phyloP scores from a whole-genome alignment of 768 basidiomycete species.

The Imleria badia region DNA sequence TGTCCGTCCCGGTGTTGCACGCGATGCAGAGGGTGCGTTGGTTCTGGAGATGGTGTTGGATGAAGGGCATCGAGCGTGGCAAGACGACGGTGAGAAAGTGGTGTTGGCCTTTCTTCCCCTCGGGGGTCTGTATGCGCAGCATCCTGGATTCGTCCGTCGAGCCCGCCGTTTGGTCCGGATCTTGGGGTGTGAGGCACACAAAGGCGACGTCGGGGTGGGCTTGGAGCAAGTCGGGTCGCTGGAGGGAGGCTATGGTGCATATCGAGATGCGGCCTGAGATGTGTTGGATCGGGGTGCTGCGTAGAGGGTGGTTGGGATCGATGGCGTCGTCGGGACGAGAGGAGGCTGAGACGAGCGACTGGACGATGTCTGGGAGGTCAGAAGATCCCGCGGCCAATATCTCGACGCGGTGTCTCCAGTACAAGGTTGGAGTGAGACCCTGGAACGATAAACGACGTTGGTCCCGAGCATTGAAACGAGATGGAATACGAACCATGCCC shows the following conservation, averaged over 20 bases:
- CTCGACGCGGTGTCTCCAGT: conserved; percentile 57
- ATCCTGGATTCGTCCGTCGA: not conserved
- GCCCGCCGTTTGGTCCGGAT: not conserved
- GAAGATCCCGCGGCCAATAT: conserved; percentile 50
- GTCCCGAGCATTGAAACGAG: not conserved
- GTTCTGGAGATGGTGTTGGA: conserved; percentile 37
- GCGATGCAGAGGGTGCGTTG: conserved; percentile 46
- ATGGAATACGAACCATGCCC: conserved; percentile 56
- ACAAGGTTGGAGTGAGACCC: conserved; percentile 74
- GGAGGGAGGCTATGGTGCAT: conserved; percentile 33
- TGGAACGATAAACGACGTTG: conserved; percentile 24
- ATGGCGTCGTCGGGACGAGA: not conserved
- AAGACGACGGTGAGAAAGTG: conserved; percentile 49
- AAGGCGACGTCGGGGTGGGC: conserved; percentile 10
- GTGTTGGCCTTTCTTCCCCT: conserved; percentile 55
- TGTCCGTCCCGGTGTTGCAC: conserved; percentile 60
- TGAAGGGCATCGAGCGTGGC: conserved; percentile 49
- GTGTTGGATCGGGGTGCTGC: conserved; percentile 18
- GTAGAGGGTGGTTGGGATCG: not conserved
- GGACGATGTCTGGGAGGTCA: conserved; percentile 43
- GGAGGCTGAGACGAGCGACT: conserved; percentile 8
- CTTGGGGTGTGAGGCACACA: conserved; percentile 13
- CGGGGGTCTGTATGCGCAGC: conserved; percentile 28
- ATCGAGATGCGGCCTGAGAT: conserved; percentile 45
- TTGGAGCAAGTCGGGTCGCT: not conserved